Percentiles rank a stretch among this genome's conserved stretches.
Evolutionary conservation across 352 stramenopile species (phyloP).

Genomic region (Pythium sukuiense): DNA sequence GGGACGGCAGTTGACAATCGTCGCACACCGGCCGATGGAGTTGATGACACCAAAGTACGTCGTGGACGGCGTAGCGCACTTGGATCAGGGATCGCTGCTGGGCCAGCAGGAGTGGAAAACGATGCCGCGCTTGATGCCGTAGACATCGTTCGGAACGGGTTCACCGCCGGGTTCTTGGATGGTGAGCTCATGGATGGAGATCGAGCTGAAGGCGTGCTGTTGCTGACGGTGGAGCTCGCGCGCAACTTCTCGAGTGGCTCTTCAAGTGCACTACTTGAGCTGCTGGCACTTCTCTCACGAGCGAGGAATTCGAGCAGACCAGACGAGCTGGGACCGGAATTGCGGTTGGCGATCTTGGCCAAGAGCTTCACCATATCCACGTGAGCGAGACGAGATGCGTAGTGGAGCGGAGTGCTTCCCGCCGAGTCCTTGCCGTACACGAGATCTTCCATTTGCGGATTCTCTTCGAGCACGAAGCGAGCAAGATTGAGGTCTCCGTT

Average conservation of each 20-base stretch:
- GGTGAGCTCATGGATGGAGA: conserved; percentile 18
- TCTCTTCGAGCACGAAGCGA: conserved; percentile 82
- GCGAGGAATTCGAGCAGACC: conserved; percentile 42
- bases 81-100: conserved; percentile 12
- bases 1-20: conserved; percentile 54
- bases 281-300: conserved; percentile 65
- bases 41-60: conserved; percentile 69
- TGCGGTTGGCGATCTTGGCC: conserved; percentile 83
- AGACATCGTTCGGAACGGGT: conserved; percentile 26
- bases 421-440: conserved; percentile 78
- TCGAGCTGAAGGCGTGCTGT: conserved; percentile 16
- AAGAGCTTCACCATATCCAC: conserved; percentile 86
- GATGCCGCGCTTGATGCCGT: conserved; percentile 24
- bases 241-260: conserved; percentile 59
- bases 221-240: conserved; percentile 26
- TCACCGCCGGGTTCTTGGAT: conserved; percentile 18
- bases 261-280: conserved; percentile 52
- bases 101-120: conserved; percentile 27
- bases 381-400: conserved; percentile 70
- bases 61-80: conserved; percentile 34
- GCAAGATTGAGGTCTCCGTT: conserved; percentile 85
- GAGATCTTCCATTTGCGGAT: conserved; percentile 79
- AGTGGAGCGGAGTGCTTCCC: conserved; percentile 86
- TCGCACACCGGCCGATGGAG: conserved; percentile 34
- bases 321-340: conserved; percentile 50